These are phyloP conservation scores for Plasmodium gaboni DNA, from an alignment of 169 alveolate species.

Conservation along the genomic window DNA sequence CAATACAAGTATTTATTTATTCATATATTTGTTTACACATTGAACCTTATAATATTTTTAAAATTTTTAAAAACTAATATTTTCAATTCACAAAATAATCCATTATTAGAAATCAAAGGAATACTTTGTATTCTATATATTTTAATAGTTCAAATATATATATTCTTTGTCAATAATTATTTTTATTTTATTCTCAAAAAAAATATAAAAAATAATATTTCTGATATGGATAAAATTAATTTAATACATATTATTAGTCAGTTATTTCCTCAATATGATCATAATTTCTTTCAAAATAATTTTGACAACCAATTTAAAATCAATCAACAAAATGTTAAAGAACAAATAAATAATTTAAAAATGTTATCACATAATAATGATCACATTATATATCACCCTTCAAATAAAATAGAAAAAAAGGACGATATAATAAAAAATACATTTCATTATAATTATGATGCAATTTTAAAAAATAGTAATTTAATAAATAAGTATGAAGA, in stretches of 20 bases:
- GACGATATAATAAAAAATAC: too few relatives aligned
- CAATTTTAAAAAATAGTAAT: too few relatives aligned
- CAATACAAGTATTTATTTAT: slow-evolving; percentile 23
- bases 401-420: too few relatives aligned
- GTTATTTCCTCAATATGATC: slow-evolving; percentile 33
- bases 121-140: slow-evolving; percentile 18
- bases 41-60: slow-evolving; percentile 30
- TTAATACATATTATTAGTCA: slow-evolving; percentile 35
- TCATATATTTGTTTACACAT: slow-evolving; percentile 29
- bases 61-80: slow-evolving; percentile 12
- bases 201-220: slow-evolving; percentile 13
- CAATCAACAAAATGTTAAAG: too few relatives aligned
- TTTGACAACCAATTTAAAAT: too few relatives aligned
- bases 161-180: slow-evolving; percentile 40
- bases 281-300: slow-evolving; percentile 16
- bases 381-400: too few relatives aligned
- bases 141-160: slow-evolving; percentile 32
- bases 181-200: slow-evolving; percentile 26
- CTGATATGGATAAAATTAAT: slow-evolving; percentile 32
- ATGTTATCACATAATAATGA: too few relatives aligned
- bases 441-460: too few relatives aligned
- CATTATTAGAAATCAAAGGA: slow-evolving; percentile 13
- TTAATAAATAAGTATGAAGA: too few relatives aligned
- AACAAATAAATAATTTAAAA: too few relatives aligned
- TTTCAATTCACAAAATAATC: background rate